Conservation (phyloP, 164 flowering plant genomes). For the Macadamia integrifolia region DNA sequence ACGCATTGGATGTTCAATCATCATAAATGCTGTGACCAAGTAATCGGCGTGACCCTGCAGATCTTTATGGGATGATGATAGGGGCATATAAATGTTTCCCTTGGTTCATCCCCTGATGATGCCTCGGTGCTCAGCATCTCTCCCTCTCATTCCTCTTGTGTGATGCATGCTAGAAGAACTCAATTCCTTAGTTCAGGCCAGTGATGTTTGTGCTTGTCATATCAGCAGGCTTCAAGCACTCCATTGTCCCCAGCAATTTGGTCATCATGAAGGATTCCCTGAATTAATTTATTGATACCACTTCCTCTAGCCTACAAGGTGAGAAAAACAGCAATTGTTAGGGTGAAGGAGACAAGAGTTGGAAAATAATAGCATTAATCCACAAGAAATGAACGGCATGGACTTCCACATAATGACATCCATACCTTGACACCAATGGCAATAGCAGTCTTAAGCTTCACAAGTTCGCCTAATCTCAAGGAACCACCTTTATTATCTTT, state of each 20-base stretch:
- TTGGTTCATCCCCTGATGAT: neutral
- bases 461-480: conserved; percentile 65
- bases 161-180: neutral
- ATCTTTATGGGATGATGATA: no score
- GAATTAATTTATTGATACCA: conserved; percentile 43
- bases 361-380: no score
- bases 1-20: no score
- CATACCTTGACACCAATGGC: conserved; percentile 77
- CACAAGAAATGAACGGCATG: neutral
- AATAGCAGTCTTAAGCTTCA: conserved; percentile 77
- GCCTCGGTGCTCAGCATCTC: neutral
- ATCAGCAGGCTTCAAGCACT: conserved; percentile 1
- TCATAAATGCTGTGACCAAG: no score
- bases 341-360: neutral
- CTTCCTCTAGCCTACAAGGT: conserved; percentile 46
- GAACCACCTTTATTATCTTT: conserved; percentile 63
- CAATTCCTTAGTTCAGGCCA: neutral
- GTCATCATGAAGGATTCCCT: conserved; percentile 27
- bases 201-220: neutral
- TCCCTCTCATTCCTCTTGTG: neutral
- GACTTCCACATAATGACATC: neutral
- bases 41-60: no score
- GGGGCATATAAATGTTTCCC: neutral
- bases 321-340: neutral
- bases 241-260: neutral